phyloP scores from a whole-genome alignment of 1,139 yeast genomes.

The Yamadazyma epiphylla region DNA sequence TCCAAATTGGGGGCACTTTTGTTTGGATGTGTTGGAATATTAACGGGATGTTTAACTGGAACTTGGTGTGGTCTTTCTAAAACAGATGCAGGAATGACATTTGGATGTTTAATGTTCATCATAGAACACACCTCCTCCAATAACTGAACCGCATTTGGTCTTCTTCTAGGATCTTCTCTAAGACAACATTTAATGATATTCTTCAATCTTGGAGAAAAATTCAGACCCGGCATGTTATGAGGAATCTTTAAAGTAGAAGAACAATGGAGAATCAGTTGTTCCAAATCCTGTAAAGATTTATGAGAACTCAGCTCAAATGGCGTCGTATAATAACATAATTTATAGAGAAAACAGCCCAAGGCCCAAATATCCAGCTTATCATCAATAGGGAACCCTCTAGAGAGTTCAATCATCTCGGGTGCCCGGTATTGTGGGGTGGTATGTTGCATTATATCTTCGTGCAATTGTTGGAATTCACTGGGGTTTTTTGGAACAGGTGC shows the following conservation, averaged over 20 bases:
- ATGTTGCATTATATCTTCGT: slow-evolving; percentile 66
- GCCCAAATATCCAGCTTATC: slow-evolving; percentile 86
- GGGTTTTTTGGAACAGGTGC: slow-evolving; percentile 58
- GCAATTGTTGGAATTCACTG: slow-evolving; percentile 56
- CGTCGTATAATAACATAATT: slow-evolving; percentile 74
- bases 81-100: slow-evolving; percentile 30
- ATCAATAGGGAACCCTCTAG: slow-evolving; percentile 63
- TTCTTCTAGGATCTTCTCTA: slow-evolving; percentile 62
- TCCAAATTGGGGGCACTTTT: slow-evolving; percentile 8
- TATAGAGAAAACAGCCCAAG: slow-evolving; percentile 71
- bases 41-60: background rate
- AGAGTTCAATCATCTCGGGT: slow-evolving; percentile 79
- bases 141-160: slow-evolving; percentile 73
- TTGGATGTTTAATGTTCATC: slow-evolving; percentile 56
- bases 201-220: slow-evolving; percentile 44
- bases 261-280: slow-evolving; percentile 33
- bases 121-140: slow-evolving; percentile 64
- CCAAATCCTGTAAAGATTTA: slow-evolving; percentile 35
- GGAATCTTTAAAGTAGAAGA: slow-evolving; percentile 31
- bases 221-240: slow-evolving; percentile 35
- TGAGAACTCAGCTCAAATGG: slow-evolving; percentile 72
- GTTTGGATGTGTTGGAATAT: slow-evolving; percentile 1
- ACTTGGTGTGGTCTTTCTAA: slow-evolving; percentile 8
- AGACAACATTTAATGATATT: slow-evolving; percentile 60
- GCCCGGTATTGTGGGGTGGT: slow-evolving; percentile 82